Conservation (phyloP, 2,329 filamentous ascomycete genomes). For the Penicillium sp. region DNA sequence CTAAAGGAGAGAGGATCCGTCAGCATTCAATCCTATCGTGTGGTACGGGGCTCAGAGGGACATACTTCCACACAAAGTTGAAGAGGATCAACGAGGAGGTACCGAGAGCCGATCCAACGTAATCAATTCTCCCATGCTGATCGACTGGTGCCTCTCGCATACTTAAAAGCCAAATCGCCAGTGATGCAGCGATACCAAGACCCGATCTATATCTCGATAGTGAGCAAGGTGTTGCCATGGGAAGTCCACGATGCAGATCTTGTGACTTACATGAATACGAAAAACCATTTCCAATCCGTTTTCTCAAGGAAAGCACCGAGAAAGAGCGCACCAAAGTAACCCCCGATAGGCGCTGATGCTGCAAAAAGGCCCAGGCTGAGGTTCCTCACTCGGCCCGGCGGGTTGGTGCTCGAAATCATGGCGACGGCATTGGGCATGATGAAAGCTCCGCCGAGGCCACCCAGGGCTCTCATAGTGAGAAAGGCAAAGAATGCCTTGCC, state of each 20-base stretch:
- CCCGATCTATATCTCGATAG: constrained; percentile 20
- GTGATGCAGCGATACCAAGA: constrained; percentile 27
- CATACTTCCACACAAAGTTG: constrained; percentile 57
- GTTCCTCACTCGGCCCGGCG: constrained; percentile 39
- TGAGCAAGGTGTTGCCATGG: background rate
- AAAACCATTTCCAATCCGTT: constrained; percentile 46
- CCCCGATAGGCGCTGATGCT: constrained; percentile 51
- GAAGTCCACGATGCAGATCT: background rate
- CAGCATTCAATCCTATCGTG: background rate
- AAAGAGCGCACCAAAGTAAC: constrained; percentile 47
- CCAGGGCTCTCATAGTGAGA: background rate
- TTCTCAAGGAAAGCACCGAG: constrained; percentile 43
- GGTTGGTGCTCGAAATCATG: background rate
- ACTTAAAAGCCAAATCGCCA: constrained; percentile 30
- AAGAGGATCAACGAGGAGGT: constrained; percentile 49
- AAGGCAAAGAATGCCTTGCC: background rate
- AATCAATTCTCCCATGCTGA: constrained; percentile 44
- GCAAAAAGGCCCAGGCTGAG: constrained; percentile 52
- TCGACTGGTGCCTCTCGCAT: constrained; percentile 37
- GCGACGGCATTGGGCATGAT: background rate
- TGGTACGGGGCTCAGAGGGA: background rate
- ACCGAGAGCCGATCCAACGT: constrained; percentile 44
- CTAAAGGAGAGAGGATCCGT: constrained; percentile 12
- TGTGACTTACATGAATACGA: constrained; percentile 40
- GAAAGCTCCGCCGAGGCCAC: background rate